Evolutionary conservation across 768 basidiomycete species (phyloP), one percentile per base, ranked within the genome.

Genomic region (Suillus weaverae): DNA sequence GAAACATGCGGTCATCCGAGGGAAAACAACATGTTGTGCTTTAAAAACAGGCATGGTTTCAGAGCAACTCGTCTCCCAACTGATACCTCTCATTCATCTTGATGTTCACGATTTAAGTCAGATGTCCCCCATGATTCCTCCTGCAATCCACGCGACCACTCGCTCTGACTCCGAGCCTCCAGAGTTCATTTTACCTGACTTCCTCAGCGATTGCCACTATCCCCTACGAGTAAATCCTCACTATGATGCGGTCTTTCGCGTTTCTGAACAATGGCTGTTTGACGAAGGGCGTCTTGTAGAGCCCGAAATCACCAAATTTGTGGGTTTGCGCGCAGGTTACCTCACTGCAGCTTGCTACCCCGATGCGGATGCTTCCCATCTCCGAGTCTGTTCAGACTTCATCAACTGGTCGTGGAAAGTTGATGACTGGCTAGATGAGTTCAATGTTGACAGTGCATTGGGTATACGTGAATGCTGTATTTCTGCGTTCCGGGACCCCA

Each of bases 381-480:
- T 91, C 43, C 86, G 87, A 35, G 83, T 88, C 65, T 83, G 87
- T 66, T 84, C 85, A 4, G 89, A 91, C 74, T 89, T 89, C 70
- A 84, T 91, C 84, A 78, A 76, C 66, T 80, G 74, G 70, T 66
- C 80, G 41, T 81, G 81, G 48, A 78, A 77, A 46, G 69, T 80
- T 64, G 81, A 82, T 67, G 79, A 80, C 66, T 26, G 22, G n/a
- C 4, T 46, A 1, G 48, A 50, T 26, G 22, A 26, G 35, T 72
- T 72, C 33, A 71, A 77, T 54, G 69, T 72, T 35, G 66, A 62
- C 4, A 65, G 73, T 48, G 71, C 73, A 11, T 71, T 72, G 65
- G 71, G 71, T 0, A 70, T 76, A 71, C 70, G 74, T 7, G 68
- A 70, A 33, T 65, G 56, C 51, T 77, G 76, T 60, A 76, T 76